These are phyloP conservation scores for Suhomyces anneliseae DNA, from an alignment of 1,139 yeast genomes.

Conservation along the genomic window DNA sequence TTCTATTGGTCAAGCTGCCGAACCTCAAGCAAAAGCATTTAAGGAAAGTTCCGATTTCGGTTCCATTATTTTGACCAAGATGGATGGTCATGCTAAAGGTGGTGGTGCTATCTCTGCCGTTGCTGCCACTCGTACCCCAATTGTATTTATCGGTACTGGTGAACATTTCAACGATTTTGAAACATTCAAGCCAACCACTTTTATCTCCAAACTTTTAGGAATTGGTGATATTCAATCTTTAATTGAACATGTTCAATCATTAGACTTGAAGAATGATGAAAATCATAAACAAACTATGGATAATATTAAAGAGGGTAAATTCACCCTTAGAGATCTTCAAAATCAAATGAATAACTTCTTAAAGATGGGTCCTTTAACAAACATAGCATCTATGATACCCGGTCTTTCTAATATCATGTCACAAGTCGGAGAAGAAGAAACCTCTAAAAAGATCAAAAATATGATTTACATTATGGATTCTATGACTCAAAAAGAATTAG, in stretches of 20 bases:
- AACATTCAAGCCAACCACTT: slow-evolving; percentile 85
- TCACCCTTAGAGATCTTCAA: slow-evolving; percentile 87
- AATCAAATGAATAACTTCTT: slow-evolving; percentile 93
- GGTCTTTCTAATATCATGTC: slow-evolving; percentile 84
- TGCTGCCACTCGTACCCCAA: slow-evolving; percentile 96
- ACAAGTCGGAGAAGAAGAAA: slow-evolving; percentile 89
- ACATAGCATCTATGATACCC: slow-evolving; percentile 94
- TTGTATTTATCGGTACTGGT: slow-evolving; percentile 96
- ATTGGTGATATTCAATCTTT: slow-evolving; percentile 94
- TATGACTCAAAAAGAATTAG: slow-evolving; percentile 90
- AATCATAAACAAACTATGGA: slow-evolving; percentile 85
- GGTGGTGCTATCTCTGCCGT: slow-evolving; percentile 99
- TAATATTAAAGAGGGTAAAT: slow-evolving; percentile 92
- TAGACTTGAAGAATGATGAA: slow-evolving; percentile 71
- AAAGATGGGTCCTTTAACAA: slow-evolving; percentile 95
- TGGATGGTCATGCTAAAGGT: slow-evolving; percentile 99
- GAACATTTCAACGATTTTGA: slow-evolving; percentile 95
- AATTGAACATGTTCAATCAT: slow-evolving; percentile 88
- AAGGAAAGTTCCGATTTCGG: slow-evolving; percentile 93
- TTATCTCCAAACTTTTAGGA: slow-evolving; percentile 85
- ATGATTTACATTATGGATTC: slow-evolving; percentile 95
- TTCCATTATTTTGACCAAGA: slow-evolving; percentile 89
- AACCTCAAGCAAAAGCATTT: slow-evolving; percentile 89
- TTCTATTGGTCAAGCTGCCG: slow-evolving; percentile 97
- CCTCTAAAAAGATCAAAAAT: slow-evolving; percentile 74